These are phyloP conservation scores for Neonectria punicea DNA, from an alignment of 2,329 filamentous ascomycete species.

Conservation along the genomic window DNA sequence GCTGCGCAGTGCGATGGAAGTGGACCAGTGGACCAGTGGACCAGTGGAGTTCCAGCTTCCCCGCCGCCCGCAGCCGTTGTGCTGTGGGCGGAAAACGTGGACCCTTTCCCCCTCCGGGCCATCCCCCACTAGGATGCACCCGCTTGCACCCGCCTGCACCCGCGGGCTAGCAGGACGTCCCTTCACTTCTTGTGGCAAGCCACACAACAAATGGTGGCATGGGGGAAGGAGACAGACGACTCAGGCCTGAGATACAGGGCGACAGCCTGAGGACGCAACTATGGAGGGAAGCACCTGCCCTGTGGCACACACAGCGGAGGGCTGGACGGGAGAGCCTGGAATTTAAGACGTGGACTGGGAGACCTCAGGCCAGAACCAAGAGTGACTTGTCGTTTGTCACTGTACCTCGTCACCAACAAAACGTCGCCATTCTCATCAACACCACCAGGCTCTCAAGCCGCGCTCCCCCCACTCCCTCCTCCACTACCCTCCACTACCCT, in stretches of 20 bases:
- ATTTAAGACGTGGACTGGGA: not conserved
- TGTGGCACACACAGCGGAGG: not conserved
- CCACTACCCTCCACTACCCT: slow-evolving; percentile 13
- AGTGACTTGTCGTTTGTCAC: slow-evolving; percentile 21
- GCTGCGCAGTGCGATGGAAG: too few relatives aligned
- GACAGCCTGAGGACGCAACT: slow-evolving; percentile 3
- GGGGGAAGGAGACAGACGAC: not conserved
- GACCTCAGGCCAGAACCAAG: not conserved
- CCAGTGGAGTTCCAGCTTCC: slow-evolving; percentile 9
- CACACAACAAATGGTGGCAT: slow-evolving; percentile 6
- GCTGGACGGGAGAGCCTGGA: not conserved
- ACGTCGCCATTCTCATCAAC: slow-evolving; percentile 23
- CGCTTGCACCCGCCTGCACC: slow-evolving; percentile 11
- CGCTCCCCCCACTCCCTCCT: slow-evolving; percentile 22
- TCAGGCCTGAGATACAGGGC: not conserved
- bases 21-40: not conserved
- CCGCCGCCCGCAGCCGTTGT: slow-evolving; percentile 20
- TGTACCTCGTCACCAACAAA: slow-evolving; percentile 26
- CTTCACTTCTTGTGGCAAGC: slow-evolving; percentile 8
- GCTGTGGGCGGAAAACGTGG: slow-evolving; percentile 27
- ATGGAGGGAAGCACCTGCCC: not conserved
- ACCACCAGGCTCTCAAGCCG: slow-evolving; percentile 21
- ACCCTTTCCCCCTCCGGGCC: not conserved
- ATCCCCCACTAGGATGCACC: slow-evolving; percentile 2
- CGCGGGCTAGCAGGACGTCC: not conserved